These are phyloP conservation scores for Cystoderma amianthinum DNA, from an alignment of 768 basidiomycete genomes.

Conservation along the genomic window DNA sequence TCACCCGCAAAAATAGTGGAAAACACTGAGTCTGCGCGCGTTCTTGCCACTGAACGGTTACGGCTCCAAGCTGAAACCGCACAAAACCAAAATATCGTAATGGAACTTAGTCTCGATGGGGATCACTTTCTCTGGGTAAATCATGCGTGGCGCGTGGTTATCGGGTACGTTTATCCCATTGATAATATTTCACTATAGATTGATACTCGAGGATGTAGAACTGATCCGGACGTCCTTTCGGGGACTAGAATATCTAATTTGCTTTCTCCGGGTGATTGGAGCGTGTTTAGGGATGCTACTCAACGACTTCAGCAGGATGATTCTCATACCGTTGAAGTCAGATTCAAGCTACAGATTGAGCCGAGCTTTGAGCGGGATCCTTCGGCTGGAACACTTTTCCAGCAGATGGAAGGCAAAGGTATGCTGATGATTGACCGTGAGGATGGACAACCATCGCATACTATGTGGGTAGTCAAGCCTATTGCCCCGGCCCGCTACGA, in stretches of 20 bases:
- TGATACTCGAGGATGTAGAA: no score
- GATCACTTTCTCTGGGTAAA: slow-evolving; percentile 96
- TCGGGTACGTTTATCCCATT: slow-evolving; percentile 69
- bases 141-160: slow-evolving; percentile 89
- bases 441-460: slow-evolving; percentile 83
- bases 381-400: slow-evolving; percentile 49
- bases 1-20: slow-evolving; percentile 39
- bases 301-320: slow-evolving; percentile 83
- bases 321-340: slow-evolving; percentile 88
- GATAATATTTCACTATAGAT: no score
- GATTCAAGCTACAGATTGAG: slow-evolving; percentile 80
- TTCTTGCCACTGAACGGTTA: slow-evolving; percentile 84
- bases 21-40: slow-evolving; percentile 67
- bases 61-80: slow-evolving; percentile 90
- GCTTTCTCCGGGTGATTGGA: slow-evolving; percentile 72
- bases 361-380: slow-evolving; percentile 54
- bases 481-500: slow-evolving; percentile 66
- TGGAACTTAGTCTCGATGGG: slow-evolving; percentile 91
- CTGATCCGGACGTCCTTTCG: slow-evolving; percentile 73
- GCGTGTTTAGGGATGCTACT: slow-evolving; percentile 83
- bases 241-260: slow-evolving; percentile 79
- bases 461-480: slow-evolving; percentile 97
- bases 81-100: slow-evolving; percentile 91
- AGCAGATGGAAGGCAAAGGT: slow-evolving; percentile 94
- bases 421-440: slow-evolving; percentile 97